Conservation (phyloP, 164 flowering plant species). For the Protea cynaroides region DNA sequence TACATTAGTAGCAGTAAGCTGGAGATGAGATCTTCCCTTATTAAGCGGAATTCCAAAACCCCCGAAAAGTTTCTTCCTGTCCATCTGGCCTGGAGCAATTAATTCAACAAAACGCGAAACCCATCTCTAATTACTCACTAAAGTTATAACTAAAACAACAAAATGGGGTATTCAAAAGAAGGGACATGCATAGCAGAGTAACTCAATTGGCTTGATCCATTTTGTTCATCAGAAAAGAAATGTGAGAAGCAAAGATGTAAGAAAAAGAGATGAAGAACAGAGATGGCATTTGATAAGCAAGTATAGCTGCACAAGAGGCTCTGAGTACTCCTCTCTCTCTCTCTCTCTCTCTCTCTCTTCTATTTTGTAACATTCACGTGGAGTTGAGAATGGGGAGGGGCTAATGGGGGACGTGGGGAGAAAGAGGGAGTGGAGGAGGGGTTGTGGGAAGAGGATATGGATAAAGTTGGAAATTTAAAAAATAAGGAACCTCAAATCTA, state of each 20-base stretch:
- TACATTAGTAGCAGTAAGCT: conserved; percentile 48
- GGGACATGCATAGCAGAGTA: neutral
- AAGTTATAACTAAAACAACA: neutral
- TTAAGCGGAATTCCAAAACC: conserved; percentile 37
- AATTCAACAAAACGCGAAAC: conserved; percentile 1
- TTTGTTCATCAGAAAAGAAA: too few species aligned
- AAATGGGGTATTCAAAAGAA: neutral
- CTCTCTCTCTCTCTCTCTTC: too few species aligned
- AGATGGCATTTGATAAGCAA: conserved; percentile 33
- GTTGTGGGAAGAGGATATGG: too few species aligned
- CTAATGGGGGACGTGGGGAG: too few species aligned
- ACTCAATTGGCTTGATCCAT: too few species aligned
- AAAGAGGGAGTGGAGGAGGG: too few species aligned
- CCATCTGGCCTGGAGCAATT: conserved; percentile 34
- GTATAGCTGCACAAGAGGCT: conserved; percentile 35
- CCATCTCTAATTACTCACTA: too few species aligned
- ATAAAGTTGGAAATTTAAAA: too few species aligned
- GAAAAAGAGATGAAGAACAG: conserved; percentile 14
- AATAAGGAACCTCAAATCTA: too few species aligned
- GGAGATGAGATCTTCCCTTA: conserved; percentile 50
- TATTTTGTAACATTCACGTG: too few species aligned
- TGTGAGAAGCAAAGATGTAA: too few species aligned
- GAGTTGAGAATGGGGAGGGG: too few species aligned
- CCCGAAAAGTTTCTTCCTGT: conserved; percentile 44
- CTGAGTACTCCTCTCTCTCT: conserved; percentile 12